These are phyloP conservation scores for Acer campestre DNA, from an alignment of 345 rosid genomes.

Conservation along the genomic window DNA sequence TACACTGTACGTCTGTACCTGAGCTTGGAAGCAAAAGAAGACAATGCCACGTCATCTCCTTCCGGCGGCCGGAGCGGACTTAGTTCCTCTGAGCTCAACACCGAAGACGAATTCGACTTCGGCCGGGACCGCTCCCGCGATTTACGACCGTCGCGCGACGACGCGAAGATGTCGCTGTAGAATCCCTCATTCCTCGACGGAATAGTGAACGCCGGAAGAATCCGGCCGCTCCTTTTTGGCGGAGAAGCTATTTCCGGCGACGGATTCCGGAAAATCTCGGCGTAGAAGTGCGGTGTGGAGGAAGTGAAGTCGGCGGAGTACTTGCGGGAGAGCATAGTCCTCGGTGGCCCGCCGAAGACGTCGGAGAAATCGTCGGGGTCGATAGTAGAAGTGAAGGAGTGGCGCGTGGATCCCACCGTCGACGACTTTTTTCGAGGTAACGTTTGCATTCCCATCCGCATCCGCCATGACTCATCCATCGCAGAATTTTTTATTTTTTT, in stretches of 20 bases:
- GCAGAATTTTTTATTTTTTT: no score
- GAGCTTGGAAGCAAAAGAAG: conserved; percentile 82
- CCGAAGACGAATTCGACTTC: conserved; percentile 73
- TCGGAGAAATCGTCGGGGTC: conserved; percentile 74
- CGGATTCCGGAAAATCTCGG: conserved; percentile 57
- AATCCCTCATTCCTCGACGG: conserved; percentile 57
- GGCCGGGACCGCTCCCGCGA: conserved; percentile 58
- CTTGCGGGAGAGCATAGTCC: conserved; percentile 60
- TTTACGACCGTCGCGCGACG: conserved; percentile 38
- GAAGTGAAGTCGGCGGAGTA: conserved; percentile 59
- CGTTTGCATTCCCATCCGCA: conserved; percentile 59
- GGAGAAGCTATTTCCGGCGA: conserved; percentile 39
- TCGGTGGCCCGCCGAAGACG: conserved; percentile 93
- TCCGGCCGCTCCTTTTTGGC: conserved; percentile 46
- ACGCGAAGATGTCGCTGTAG: conserved; percentile 67
- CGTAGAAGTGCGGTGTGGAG: conserved; percentile 48
- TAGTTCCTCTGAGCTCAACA: conserved; percentile 72
- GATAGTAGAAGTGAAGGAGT: conserved; percentile 26
- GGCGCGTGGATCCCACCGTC: conserved; percentile 20
- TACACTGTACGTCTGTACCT: conserved; percentile 62
- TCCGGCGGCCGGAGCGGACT: conserved; percentile 67
- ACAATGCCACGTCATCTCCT: conserved; percentile 67
- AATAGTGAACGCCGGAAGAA: conserved; percentile 67
- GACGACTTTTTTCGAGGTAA: not conserved
- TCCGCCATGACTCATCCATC: conserved; percentile 91